Percentiles rank a stretch among this genome's conserved stretches.
Conservation (phyloP, 176 grass and related monocot species). For the Elaeis guineensis region DNA sequence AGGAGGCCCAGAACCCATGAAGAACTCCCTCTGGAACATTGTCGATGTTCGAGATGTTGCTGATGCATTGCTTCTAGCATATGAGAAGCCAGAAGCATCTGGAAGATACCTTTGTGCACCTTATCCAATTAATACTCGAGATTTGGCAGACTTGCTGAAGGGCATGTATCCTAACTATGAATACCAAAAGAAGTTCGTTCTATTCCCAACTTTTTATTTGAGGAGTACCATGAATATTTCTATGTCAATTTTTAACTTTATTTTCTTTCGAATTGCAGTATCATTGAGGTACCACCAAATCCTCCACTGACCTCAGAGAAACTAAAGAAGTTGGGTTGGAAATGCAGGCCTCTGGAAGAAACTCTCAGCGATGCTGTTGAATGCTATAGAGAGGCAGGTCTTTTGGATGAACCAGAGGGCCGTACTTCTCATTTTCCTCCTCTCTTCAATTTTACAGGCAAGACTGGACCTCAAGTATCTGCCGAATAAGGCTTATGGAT, state of each 20-base stretch:
- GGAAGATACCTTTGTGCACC: constrained; percentile 29
- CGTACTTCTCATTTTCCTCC: neutral
- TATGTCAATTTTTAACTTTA: neutral
- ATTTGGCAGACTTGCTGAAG: constrained; percentile 18
- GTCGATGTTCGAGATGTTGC: constrained; percentile 28
- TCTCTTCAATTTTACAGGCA: neutral
- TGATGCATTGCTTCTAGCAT: constrained; percentile 21
- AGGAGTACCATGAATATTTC: no score
- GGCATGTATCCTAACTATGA: constrained; percentile 30
- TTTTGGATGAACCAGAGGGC: constrained; percentile 21
- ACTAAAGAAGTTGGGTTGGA: constrained; percentile 39
- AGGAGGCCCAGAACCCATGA: constrained; percentile 26
- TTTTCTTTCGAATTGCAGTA: constrained; percentile 1
- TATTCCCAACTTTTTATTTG: no score
- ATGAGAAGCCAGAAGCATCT: constrained; percentile 18
- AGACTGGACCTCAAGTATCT: no score
- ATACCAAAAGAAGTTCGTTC: constrained; percentile 24
- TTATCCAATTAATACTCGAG: constrained; percentile 1
- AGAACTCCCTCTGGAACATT: constrained; percentile 9
- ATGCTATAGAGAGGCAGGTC: constrained; percentile 22
- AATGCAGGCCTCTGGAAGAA: constrained; percentile 32
- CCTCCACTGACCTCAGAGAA: constrained; percentile 12
- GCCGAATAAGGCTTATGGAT: no score
- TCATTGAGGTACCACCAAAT: constrained; percentile 10
- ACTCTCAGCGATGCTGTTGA: constrained; percentile 33